Percentiles rank a stretch among this genome's conserved stretches.
These are phyloP conservation scores for Flaveria robusta DNA, from an alignment of 129 eudicot species.

Conservation along the genomic window DNA sequence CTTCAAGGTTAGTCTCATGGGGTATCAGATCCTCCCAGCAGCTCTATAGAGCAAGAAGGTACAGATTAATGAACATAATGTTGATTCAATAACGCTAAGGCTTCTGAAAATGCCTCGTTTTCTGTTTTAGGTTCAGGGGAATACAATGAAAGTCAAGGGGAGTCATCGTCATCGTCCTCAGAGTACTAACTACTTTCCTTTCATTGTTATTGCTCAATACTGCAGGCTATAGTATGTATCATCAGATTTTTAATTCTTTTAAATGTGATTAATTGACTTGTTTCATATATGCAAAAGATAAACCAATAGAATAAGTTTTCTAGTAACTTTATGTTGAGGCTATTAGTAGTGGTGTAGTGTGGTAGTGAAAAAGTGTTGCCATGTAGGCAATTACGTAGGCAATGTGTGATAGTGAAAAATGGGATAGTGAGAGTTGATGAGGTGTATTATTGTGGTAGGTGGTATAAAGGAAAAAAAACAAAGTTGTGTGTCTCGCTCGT, in stretches of 20 bases:
- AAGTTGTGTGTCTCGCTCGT: no score
- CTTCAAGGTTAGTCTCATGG: conserved; percentile 45
- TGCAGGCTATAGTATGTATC: conserved; percentile 20
- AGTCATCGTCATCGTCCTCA: conserved; percentile 39
- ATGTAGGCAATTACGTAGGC: no score
- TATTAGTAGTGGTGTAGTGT: no score
- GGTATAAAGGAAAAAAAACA: no score
- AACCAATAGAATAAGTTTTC: neutral
- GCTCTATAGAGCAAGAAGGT: conserved; percentile 47
- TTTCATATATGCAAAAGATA: neutral
- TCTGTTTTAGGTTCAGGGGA: conserved; percentile 47
- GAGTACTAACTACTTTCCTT: conserved; percentile 53
- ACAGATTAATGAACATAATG: neutral
- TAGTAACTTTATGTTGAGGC: neutral
- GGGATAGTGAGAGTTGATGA: no score
- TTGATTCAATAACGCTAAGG: neutral
- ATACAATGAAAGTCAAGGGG: conserved; percentile 39
- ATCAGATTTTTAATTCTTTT: conserved; percentile 1
- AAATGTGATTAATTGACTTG: conserved; percentile 3
- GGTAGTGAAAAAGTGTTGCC: no score
- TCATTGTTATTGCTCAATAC: conserved; percentile 25
- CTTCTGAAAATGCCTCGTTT: conserved; percentile 29
- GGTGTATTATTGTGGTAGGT: no score
- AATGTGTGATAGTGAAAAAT: no score
- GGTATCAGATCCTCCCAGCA: conserved; percentile 40